These are phyloP conservation scores for Discostella pseudostelligera DNA, from an alignment of 108 stramenopile genomes.

Conservation along the genomic window DNA sequence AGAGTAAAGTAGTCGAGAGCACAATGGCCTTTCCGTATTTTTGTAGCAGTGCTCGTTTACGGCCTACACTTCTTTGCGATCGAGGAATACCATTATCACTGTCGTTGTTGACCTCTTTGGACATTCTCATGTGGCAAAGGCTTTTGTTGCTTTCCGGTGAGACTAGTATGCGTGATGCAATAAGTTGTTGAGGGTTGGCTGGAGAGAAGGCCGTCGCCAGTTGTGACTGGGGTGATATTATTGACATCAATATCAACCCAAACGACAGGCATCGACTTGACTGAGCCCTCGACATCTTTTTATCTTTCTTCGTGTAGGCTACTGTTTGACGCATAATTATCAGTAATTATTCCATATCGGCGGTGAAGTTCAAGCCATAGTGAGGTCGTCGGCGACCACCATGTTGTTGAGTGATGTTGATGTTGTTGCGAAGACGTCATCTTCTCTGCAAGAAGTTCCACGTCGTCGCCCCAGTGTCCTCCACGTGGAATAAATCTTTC, in stretches of 20 bases:
- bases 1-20: constrained; percentile 39
- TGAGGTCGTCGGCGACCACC: background rate
- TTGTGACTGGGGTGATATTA: background rate
- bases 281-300: constrained; percentile 3
- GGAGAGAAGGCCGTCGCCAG: constrained; percentile 6
- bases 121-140: background rate
- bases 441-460: too few species aligned
- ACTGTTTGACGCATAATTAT: background rate
- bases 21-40: constrained; percentile 46
- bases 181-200: background rate
- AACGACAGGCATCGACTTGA: constrained; percentile 13
- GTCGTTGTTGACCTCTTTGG: constrained; percentile 6
- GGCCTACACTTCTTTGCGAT: constrained; percentile 1
- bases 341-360: background rate
- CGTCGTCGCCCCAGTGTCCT: too few species aligned
- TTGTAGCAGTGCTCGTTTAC: constrained; percentile 33
- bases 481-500: background rate
- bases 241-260: constrained; percentile 7
- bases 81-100: background rate
- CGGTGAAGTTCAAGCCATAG: background rate
- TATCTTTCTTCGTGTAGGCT: constrained; percentile 4
- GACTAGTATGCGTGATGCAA: background rate
- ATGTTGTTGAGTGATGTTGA: too few species aligned
- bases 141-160: background rate
- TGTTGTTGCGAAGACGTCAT: too few species aligned